These are phyloP conservation scores for Epichloe typhina DNA, from an alignment of 2,329 filamentous ascomycete genomes.

Conservation along the genomic window DNA sequence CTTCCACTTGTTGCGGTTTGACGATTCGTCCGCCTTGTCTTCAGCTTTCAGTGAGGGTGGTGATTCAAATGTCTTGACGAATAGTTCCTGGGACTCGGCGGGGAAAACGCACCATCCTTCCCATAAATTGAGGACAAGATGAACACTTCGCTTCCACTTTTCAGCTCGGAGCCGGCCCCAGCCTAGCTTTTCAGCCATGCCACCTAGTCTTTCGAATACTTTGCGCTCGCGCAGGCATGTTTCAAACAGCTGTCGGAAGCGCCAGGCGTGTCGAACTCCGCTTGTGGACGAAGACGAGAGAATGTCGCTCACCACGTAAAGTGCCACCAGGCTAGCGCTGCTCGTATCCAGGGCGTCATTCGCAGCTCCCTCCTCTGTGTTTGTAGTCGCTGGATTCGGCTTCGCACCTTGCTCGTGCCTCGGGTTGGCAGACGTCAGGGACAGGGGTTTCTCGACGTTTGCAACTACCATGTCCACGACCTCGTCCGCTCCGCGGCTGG, in stretches of 20 bases:
- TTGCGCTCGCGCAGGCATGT: conserved; percentile 51
- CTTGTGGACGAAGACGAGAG: conserved; percentile 64
- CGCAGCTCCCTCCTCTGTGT: conserved; percentile 23
- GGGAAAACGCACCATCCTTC: conserved; percentile 63
- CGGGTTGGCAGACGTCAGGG: conserved; percentile 58
- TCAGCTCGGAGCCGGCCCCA: conserved; percentile 77
- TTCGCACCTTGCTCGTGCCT: conserved; percentile 29
- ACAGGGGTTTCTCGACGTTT: conserved; percentile 68
- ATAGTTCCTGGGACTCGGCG: conserved; percentile 56
- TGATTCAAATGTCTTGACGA: conserved; percentile 57
- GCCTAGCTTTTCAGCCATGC: conserved; percentile 54
- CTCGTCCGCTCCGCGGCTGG: conserved; percentile 74
- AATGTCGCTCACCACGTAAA: conserved; percentile 70
- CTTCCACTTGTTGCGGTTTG: conserved; percentile 35
- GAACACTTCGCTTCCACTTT: conserved; percentile 71
- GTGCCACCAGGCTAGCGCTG: conserved; percentile 60
- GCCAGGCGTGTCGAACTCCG: conserved; percentile 73
- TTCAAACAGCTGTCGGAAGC: conserved; percentile 73
- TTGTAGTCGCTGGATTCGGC: conserved; percentile 11
- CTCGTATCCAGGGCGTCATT: conserved; percentile 48
- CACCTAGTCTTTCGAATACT: conserved; percentile 63
- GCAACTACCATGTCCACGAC: conserved; percentile 78
- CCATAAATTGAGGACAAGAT: conserved; percentile 57
- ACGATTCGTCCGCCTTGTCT: conserved; percentile 14
- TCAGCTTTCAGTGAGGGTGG: conserved; percentile 36